Base-by-base conservation (phyloP, 106 monocot genomes). In the Hemerocallis citrina region DNA sequence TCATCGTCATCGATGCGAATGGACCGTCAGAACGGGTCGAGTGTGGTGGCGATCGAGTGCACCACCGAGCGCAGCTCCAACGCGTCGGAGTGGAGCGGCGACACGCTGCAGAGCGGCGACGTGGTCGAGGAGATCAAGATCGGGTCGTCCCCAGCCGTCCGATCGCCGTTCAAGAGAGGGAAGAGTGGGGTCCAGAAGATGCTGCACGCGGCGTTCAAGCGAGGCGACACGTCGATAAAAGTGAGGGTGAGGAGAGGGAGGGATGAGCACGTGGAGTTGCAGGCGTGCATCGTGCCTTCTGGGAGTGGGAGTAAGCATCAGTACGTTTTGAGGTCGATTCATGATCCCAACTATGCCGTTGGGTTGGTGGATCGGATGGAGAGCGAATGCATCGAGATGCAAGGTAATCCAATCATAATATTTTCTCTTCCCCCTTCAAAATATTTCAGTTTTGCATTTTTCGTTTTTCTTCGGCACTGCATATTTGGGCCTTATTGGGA, bases 281-380 rank as follows among this genome's bases (percentile, higher is more conserved):
- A 84, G 49, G 92, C 71, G 7, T 92, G 92, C 55, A 57, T 92
- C 71, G 88, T 92, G 12, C 92, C 83, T 9, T 49, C 73, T 35
- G 74, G 59, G 52, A 22, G 63, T 4, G 67, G 30, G 45, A 68
- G 76, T 9, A 61, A 55, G 38, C 55, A 64, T 42, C 70, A 66
- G 57, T 92, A 92, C 48, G 80, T 85, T 13, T 35, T 92, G 31
- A 62, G 88, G 12, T 88, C 88, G 35, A 72, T 92, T 63, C 64
- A 72, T 29, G 92, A 92, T 32, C 88, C 81, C 55, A 88, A 92
- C 52, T 88, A 88, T 67, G 75, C 76, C 66, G 88, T 84, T 36
- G 70, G 78, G 3, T 79, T 92, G 68, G 84, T 88, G 44, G 88
- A 92, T 27, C 72, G 71, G 29, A 46, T 50, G 68, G 92, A 88